A percentile compares a stretch with the other conserved stretches of the same genome.
Evolutionary conservation across 257 asterid genomes (phyloP).

Genomic region (Striga asiatica): DNA sequence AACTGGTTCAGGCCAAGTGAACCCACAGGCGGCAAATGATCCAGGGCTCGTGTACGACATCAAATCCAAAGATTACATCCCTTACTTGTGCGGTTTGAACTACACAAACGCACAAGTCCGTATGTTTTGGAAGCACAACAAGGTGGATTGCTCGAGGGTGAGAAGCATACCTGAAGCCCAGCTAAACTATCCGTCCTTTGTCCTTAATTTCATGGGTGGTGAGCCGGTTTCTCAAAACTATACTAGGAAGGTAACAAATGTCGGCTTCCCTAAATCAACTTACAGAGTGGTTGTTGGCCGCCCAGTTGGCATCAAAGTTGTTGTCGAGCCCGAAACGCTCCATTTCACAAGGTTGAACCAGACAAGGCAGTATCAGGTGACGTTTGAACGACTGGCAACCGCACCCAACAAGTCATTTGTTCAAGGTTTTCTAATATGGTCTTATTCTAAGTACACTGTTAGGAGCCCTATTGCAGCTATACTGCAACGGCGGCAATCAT

Average conservation of each 20-base stretch:
- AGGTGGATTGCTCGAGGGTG: not conserved
- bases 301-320: constrained; percentile 20
- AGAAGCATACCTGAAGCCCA: constrained; percentile 2
- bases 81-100: constrained; percentile 16
- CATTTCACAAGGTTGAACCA: constrained; percentile 19
- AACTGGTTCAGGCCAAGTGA: constrained; percentile 16
- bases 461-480: constrained; percentile 20
- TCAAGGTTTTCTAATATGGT: constrained; percentile 26
- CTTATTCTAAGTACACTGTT: constrained; percentile 6
- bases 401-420: not conserved
- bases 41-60: constrained; percentile 17
- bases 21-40: constrained; percentile 13
- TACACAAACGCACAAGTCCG: constrained; percentile 2
- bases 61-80: constrained; percentile 6
- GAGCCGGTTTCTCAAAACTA: constrained; percentile 19
- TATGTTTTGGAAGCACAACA: not conserved
- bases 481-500: not conserved
- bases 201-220: not conserved
- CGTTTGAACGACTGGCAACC: constrained; percentile 6
- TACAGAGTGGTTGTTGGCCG: constrained; percentile 16
- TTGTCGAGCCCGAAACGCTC: constrained; percentile 18
- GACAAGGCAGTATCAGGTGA: constrained; percentile 24
- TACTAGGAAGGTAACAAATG: constrained; percentile 27
- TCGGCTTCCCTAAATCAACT: constrained; percentile 24
- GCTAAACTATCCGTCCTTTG: constrained; percentile 16